A percentile compares a stretch with the other conserved stretches of the same genome.
phyloP scores from a whole-genome alignment of 2,329 filamentous ascomycete species.

The Grosmannia clavigera region DNA sequence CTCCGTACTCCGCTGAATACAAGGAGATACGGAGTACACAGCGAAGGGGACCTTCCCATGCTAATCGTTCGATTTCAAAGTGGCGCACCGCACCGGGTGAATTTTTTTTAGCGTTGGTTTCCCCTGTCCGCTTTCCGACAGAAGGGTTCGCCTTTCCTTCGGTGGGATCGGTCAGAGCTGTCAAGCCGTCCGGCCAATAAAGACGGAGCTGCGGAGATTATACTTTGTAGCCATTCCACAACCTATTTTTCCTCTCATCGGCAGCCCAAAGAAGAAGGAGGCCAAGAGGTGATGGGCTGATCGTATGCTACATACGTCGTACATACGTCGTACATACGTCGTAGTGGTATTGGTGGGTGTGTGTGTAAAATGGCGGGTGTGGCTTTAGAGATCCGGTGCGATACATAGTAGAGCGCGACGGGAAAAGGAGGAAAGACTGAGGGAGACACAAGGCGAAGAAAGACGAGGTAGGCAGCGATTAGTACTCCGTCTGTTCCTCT shows the following conservation, averaged over 20 bases:
- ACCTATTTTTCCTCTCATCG: background rate
- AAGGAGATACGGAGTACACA: background rate
- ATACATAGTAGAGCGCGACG: background rate
- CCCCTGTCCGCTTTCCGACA: background rate
- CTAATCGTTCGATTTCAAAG: slow-evolving; percentile 4
- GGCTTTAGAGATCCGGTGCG: background rate
- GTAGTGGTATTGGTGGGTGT: background rate
- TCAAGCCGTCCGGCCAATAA: background rate
- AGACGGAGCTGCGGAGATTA: background rate
- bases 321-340: no score
- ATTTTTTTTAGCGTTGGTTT: background rate
- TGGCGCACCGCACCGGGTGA: slow-evolving; percentile 3
- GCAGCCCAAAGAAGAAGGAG: slow-evolving; percentile 1
- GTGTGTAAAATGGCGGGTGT: background rate
- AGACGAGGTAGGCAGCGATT: background rate
- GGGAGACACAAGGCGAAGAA: background rate
- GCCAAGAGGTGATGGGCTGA: slow-evolving; percentile 2
- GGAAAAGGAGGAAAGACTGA: background rate
- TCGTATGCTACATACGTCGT: background rate
- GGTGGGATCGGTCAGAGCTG: slow-evolving; percentile 1
- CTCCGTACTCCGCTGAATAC: background rate
- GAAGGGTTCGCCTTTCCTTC: background rate
- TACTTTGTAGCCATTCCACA: slow-evolving; percentile 1
- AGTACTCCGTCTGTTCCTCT: background rate
- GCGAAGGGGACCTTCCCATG: background rate